Conservation (phyloP, 768 basidiomycete genomes). For the Tylopilus balloui region DNA sequence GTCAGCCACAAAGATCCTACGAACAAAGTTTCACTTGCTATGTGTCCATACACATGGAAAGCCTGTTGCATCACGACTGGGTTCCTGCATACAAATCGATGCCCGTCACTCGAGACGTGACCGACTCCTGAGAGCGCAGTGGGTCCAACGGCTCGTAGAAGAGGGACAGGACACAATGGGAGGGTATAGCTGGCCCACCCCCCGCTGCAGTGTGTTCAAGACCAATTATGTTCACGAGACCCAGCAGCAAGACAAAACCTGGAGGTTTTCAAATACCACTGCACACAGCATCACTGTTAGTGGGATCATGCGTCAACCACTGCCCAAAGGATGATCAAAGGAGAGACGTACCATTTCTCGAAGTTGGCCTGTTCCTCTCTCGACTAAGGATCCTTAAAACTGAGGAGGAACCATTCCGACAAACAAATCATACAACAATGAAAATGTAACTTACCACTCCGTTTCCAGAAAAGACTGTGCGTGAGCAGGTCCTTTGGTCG, state of each 20-base stretch:
- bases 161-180: constrained; percentile 50
- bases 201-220: constrained; percentile 44
- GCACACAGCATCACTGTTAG: constrained; percentile 47
- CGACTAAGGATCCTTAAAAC: constrained; percentile 63
- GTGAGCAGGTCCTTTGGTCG: constrained; percentile 50
- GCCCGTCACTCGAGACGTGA: constrained; percentile 54
- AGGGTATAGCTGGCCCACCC: constrained; percentile 41
- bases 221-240: constrained; percentile 14
- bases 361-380: constrained; percentile 53
- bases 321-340: background rate
- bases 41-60: constrained; percentile 51
- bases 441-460: constrained; percentile 40
- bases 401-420: constrained; percentile 12
- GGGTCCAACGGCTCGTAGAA: constrained; percentile 42
- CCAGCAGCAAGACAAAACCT: no score
- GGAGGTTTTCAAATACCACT: constrained; percentile 41
- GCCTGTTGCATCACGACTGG: constrained; percentile 49
- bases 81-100: constrained; percentile 50
- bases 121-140: constrained; percentile 33
- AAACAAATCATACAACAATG: background rate
- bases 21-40: no score
- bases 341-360: constrained; percentile 43
- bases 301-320: background rate
- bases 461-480: constrained; percentile 53
- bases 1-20: constrained; percentile 55